A percentile compares a stretch with the other conserved stretches of the same genome.
Conservation (phyloP, 2,329 filamentous ascomycete species). For the Orbilia ellipsospora region DNA sequence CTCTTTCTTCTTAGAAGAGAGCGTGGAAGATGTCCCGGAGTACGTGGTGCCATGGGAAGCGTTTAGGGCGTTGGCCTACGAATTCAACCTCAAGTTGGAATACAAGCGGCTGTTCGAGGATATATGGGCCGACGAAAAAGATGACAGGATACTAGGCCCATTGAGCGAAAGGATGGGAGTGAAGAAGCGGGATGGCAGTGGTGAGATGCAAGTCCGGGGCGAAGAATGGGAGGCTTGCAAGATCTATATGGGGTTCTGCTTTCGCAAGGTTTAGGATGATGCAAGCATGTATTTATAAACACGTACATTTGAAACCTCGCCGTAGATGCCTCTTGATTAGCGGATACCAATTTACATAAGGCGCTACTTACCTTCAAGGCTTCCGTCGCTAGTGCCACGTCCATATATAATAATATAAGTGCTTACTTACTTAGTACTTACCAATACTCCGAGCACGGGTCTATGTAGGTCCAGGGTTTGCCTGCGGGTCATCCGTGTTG, state of each 20-base stretch:
- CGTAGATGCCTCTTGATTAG: too few relatives aligned
- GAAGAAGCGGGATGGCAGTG: conserved; percentile 69
- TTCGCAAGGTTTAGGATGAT: conserved; percentile 43
- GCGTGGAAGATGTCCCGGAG: conserved; percentile 94
- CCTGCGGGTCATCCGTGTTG: conserved; percentile 7
- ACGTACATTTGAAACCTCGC: not conserved
- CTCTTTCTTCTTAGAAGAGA: conserved; percentile 94
- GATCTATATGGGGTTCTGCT: conserved; percentile 55
- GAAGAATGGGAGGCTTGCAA: conserved; percentile 85
- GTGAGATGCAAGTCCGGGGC: conserved; percentile 75
- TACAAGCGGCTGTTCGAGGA: conserved; percentile 92
- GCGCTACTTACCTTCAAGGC: too few relatives aligned
- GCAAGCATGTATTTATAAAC: not conserved
- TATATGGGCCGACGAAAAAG: conserved; percentile 91
- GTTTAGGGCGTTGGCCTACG: conserved; percentile 92
- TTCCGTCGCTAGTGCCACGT: too few relatives aligned
- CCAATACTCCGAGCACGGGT: too few relatives aligned
- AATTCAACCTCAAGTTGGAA: conserved; percentile 94
- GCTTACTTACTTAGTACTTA: too few relatives aligned
- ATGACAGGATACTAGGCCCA: conserved; percentile 81
- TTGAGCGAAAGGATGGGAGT: conserved; percentile 97
- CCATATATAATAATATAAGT: too few relatives aligned
- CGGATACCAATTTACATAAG: too few relatives aligned
- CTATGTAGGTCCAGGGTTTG: conserved; percentile 14
- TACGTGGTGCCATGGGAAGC: conserved; percentile 99